Evolutionary conservation across 2,329 filamentous ascomycete genomes (phyloP).

Genomic region (Alternaria sp.): DNA sequence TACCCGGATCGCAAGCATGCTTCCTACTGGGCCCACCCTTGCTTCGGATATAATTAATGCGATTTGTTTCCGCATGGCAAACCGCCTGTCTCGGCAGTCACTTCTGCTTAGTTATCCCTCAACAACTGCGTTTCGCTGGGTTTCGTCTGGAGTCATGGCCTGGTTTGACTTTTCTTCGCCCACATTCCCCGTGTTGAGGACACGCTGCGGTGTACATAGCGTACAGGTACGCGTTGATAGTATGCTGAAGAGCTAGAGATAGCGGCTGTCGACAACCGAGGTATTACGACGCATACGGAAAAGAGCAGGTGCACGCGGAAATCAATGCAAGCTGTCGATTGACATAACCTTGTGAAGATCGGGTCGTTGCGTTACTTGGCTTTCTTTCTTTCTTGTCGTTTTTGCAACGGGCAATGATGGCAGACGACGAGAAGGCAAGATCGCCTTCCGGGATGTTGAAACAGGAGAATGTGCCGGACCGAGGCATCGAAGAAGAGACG

Average conservation of each 20-base stretch:
- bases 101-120: not conserved
- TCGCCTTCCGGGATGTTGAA: conserved; percentile 1
- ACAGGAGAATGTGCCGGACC: not conserved
- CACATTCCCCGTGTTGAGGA: not conserved
- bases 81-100: not conserved
- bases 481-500: not conserved
- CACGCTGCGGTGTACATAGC: not conserved
- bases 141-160: not conserved
- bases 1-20: not conserved
- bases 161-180: not conserved
- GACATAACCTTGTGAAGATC: not conserved
- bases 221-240: not conserved
- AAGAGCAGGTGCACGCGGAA: conserved; percentile 4
- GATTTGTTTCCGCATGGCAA: not conserved
- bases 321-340: not conserved
- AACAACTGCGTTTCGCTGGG: not conserved
- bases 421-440: not conserved
- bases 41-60: not conserved
- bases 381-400: not conserved
- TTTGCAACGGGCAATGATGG: not conserved
- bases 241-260: not conserved
- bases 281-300: conserved; percentile 5
- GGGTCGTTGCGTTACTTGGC: not conserved
- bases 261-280: conserved; percentile 9
- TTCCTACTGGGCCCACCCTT: not conserved